Percentiles rank a stretch among this genome's conserved stretches.
These are phyloP conservation scores for Draba incana DNA, from an alignment of 345 rosid genomes.

Conservation along the genomic window DNA sequence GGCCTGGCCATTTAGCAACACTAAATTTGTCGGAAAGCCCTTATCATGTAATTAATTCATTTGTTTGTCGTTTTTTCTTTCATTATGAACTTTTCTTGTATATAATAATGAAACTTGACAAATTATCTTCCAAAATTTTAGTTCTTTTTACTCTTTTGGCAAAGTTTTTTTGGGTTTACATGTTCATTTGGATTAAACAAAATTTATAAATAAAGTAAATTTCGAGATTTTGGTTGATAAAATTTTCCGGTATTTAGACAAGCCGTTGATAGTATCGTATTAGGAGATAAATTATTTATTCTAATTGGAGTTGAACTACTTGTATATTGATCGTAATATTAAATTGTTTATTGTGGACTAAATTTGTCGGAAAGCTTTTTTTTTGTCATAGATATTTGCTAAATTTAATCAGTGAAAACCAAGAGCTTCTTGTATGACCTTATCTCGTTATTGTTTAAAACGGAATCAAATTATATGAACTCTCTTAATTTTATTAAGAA, in stretches of 20 bases:
- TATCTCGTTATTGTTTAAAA: background rate
- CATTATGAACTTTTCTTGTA: background rate
- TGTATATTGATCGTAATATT: too few species aligned
- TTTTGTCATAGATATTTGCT: too few species aligned
- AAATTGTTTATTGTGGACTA: too few species aligned
- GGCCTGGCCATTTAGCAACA: background rate
- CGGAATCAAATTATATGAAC: background rate
- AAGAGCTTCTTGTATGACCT: background rate
- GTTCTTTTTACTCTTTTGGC: background rate
- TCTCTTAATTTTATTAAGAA: background rate
- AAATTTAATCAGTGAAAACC: background rate
- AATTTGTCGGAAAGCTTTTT: too few species aligned
- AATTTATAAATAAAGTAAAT: too few species aligned
- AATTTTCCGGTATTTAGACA: too few species aligned
- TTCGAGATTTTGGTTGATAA: too few species aligned
- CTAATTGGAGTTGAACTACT: too few species aligned
- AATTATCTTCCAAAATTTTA: background rate
- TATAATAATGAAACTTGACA: background rate
- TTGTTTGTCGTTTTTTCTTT: background rate
- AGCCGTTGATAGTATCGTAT: too few species aligned
- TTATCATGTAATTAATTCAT: background rate
- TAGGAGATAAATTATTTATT: too few species aligned
- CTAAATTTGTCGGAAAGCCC: background rate
- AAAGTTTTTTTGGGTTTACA: background rate
- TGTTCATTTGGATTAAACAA: background rate